Percentiles rank a stretch among this genome's conserved stretches.
Conservation (phyloP, 345 rosid genomes). For the Capsella bursapastoris region DNA sequence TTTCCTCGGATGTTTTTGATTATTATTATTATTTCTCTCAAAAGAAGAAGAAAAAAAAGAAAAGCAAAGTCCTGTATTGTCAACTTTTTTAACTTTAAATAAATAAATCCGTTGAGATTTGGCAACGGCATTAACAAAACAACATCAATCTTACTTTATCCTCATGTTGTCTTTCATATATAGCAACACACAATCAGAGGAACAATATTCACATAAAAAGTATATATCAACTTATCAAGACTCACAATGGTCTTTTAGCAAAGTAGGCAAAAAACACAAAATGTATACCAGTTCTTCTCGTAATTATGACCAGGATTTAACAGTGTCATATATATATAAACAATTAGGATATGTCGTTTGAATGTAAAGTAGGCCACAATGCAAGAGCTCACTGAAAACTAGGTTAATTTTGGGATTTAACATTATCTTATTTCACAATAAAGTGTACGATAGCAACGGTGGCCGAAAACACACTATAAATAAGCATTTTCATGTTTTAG, state of each 20-base stretch:
- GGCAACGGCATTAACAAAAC: conserved; percentile 24
- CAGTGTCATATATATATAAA: background rate
- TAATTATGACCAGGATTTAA: background rate
- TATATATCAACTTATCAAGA: too few relatives aligned
- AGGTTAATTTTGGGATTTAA: conserved; percentile 27
- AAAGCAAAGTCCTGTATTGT: conserved; percentile 21
- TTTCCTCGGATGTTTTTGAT: conserved; percentile 25
- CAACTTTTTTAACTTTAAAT: conserved; percentile 37
- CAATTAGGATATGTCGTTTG: background rate
- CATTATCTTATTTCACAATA: background rate
- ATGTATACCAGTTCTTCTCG: background rate
- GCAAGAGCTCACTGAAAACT: conserved; percentile 38
- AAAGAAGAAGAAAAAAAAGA: conserved; percentile 4
- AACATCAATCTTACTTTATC: background rate
- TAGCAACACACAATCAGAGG: conserved; percentile 22
- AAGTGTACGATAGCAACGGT: background rate
- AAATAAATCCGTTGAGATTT: conserved; percentile 32
- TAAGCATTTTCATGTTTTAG: background rate
- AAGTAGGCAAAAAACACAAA: background rate
- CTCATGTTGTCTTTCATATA: background rate
- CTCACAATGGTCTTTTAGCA: background rate
- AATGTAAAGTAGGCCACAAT: conserved; percentile 17
- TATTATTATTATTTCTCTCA: background rate
- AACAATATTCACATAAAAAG: background rate
- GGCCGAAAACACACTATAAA: background rate